Percentiles rank a stretch among this genome's conserved stretches.
Evolutionary conservation across 2,329 filamentous ascomycete genomes (phyloP).

Genomic region (Calonectria montana): DNA sequence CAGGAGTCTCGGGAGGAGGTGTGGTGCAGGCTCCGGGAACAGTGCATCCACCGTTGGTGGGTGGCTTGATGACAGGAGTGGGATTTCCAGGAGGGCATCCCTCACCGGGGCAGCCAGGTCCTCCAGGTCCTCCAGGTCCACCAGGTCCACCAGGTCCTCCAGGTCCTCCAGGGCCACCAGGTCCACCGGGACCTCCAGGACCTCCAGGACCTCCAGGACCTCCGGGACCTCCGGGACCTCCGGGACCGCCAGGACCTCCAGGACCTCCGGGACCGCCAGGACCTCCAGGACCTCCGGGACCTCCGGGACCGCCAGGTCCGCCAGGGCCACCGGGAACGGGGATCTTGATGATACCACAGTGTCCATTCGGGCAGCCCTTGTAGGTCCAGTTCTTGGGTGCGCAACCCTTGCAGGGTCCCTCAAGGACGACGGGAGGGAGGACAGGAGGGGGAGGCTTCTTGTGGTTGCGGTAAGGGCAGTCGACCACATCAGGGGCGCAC

Average conservation of each 20-base stretch:
- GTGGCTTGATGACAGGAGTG: not conserved
- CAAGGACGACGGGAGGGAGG: not conserved
- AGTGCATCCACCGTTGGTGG: not conserved
- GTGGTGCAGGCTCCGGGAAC: not conserved
- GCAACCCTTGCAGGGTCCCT: not conserved
- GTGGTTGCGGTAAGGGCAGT: constrained; percentile 7
- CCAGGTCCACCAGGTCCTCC: too few species aligned
- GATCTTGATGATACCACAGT: not conserved
- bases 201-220: not conserved
- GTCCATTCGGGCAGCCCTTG: not conserved
- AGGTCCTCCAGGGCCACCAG: not conserved
- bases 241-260: not conserved
- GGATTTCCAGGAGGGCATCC: not conserved
- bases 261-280: too few species aligned
- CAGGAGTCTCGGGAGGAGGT: not conserved
- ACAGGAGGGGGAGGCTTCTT: not conserved
- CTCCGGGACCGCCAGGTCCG: too few species aligned
- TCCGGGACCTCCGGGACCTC: not conserved
- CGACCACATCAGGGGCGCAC: constrained; percentile 28
- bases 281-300: too few species aligned
- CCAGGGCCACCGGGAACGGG: not conserved
- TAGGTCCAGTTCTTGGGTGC: not conserved
- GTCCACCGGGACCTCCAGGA: not conserved
- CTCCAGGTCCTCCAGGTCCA: too few species aligned
- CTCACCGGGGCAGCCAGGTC: not conserved